Percentiles rank a stretch among this genome's conserved stretches.
Conservation (phyloP, 768 basidiomycete species). For the Leccinum aurantiacum region DNA sequence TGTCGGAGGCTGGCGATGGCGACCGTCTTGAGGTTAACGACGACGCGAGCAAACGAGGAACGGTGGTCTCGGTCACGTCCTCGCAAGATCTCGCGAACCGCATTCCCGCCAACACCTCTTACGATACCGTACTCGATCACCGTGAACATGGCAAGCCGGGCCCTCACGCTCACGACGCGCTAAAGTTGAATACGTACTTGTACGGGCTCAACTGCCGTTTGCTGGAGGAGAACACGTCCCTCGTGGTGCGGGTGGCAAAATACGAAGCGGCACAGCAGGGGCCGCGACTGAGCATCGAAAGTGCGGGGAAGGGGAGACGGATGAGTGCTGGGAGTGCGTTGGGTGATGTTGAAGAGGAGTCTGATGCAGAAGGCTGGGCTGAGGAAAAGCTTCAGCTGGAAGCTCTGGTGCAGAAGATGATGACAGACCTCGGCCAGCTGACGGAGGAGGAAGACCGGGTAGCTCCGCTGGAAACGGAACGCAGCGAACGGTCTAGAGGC, state of each 20-base stretch:
- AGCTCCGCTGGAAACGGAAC: conserved; percentile 49
- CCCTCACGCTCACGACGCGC: conserved; percentile 83
- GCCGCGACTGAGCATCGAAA: conserved; percentile 28
- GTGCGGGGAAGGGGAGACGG: conserved; percentile 42
- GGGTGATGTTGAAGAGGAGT: conserved; percentile 64
- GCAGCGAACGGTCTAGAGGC: conserved; percentile 56
- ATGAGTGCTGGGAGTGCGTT: conserved; percentile 53
- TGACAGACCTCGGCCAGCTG: conserved; percentile 39
- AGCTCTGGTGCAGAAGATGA: conserved; percentile 42
- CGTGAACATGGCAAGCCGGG: conserved; percentile 68
- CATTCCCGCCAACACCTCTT: conserved; percentile 70
- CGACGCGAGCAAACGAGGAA: conserved; percentile 53
- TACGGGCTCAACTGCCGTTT: conserved; percentile 81
- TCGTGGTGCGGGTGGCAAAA: conserved; percentile 53
- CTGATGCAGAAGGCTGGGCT: conserved; percentile 62
- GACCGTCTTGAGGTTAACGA: conserved; percentile 34
- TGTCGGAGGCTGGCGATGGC: no score
- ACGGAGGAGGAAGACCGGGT: conserved; percentile 46
- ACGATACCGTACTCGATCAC: conserved; percentile 79
- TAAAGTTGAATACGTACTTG: conserved; percentile 82
- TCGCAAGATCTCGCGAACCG: conserved; percentile 81
- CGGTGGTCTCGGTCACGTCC: conserved; percentile 79
- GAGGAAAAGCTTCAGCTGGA: conserved; percentile 65
- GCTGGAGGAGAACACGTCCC: conserved; percentile 79
- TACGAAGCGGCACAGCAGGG: conserved; percentile 49